Percentiles rank a stretch among this genome's conserved stretches.
Conservation (phyloP, 179 eudicot genomes). For the Spergularia azorica region DNA sequence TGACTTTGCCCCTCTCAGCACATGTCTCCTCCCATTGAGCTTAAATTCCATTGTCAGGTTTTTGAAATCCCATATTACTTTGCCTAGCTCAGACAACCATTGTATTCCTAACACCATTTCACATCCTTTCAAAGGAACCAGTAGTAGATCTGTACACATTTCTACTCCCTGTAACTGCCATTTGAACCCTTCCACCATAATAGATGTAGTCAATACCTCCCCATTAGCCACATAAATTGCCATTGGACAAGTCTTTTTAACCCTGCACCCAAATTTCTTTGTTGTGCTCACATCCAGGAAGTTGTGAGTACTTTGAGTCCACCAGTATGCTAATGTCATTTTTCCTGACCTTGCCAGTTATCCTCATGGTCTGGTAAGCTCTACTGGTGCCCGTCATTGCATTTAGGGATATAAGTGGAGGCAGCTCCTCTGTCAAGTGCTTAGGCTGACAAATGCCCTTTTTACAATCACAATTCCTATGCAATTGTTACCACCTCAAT, state of each 20-base stretch:
- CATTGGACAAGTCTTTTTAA: not conserved
- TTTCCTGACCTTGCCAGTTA: not conserved
- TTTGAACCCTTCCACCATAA: not conserved
- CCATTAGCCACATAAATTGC: constrained; percentile 7
- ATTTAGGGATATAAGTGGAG: not conserved
- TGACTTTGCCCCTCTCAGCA: not conserved
- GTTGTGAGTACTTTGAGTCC: not conserved
- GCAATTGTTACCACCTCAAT: not conserved
- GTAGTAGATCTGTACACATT: not conserved
- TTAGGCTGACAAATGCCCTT: too few relatives aligned
- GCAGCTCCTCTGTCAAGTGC: not conserved
- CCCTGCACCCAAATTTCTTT: not conserved
- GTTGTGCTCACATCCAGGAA: not conserved
- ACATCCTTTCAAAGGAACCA: not conserved
- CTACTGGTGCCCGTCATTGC: too few relatives aligned
- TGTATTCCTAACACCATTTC: not conserved
- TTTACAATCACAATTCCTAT: not conserved
- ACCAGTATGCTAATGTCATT: not conserved
- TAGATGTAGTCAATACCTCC: not conserved
- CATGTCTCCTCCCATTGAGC: not conserved
- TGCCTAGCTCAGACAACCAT: not conserved
- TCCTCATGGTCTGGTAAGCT: constrained; percentile 22
- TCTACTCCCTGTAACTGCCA: not conserved
- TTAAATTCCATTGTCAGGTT: not conserved
- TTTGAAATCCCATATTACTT: not conserved